A percentile compares a stretch with the other conserved stretches of the same genome.
Evolutionary conservation across 139 green algal genomes (phyloP).

Genomic region (Spirogloea muscicola): DNA sequence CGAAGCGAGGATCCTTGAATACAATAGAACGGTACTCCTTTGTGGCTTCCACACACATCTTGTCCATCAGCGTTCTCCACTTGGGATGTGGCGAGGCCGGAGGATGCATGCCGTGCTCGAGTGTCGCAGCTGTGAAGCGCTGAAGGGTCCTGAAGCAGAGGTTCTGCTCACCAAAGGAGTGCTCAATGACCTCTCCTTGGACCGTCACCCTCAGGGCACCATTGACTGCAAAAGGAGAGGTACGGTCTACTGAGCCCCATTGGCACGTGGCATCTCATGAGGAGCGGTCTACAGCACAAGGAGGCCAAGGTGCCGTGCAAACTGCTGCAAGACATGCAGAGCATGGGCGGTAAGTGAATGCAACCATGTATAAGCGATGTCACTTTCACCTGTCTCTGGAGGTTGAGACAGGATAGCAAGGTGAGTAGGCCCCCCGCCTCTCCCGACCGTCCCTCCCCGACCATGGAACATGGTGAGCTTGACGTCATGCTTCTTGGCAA

Average conservation of each 20-base stretch:
- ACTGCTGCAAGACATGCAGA: no score
- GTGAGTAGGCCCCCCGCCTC: slow-evolving; percentile 89
- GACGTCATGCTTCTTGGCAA: slow-evolving; percentile 48
- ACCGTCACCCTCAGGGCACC: slow-evolving; percentile 88
- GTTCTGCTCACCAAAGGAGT: slow-evolving; percentile 86
- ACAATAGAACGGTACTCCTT: slow-evolving; percentile 64
- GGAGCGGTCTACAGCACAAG: no score
- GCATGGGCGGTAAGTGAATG: no score
- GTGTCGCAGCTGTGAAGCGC: slow-evolving; percentile 45
- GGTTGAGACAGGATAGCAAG: slow-evolving; percentile 93
- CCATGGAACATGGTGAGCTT: slow-evolving; percentile 95
- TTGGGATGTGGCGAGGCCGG: slow-evolving; percentile 41
- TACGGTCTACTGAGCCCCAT: no score
- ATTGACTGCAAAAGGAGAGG: no score
- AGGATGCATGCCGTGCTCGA: slow-evolving; percentile 75
- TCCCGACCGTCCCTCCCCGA: slow-evolving; percentile 86
- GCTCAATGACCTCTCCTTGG: slow-evolving; percentile 82
- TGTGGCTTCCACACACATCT: slow-evolving; percentile 66
- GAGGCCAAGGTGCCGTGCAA: no score
- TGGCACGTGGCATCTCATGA: no score
- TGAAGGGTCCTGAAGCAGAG: slow-evolving; percentile 76
- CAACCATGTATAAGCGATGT: no score
- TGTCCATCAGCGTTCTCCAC: slow-evolving; percentile 78
- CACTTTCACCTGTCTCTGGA: slow-evolving; percentile 63
- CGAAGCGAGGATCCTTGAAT: slow-evolving; percentile 78